Base-by-base conservation (phyloP, 495 filamentous ascomycete genomes). In the Lophiotrema nucula region DNA sequence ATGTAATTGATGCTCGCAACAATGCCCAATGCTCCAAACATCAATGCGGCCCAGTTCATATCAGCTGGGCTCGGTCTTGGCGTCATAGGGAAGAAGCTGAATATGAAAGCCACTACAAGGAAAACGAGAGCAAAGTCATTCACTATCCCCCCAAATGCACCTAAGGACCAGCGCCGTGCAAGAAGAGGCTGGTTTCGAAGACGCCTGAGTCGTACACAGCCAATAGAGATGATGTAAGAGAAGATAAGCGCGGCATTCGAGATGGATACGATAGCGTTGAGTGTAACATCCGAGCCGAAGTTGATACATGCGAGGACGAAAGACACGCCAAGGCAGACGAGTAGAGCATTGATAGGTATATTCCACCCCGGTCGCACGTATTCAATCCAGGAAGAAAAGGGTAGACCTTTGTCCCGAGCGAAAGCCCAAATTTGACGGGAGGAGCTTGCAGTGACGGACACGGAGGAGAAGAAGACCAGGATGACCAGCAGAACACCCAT, bases 241-340 rank as follows among this genome's bases (percentile, higher is more conserved):
- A 47, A 41, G 38, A 69, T 43, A 13, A 69, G 60, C 5, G 54
- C 50, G 25, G 47, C 47, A 12, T 45, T 54, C 2, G n/a, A 26
- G 2, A 69, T 58, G 66, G 81, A 79, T 28, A 77, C 67, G 27
- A 83, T 74, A 35, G 76, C 77, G 62, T 80, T 79, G 60, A 85
- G 75, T 5, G 80, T 81, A 8, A 75, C 72, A 2, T 71, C 52
- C 0, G 80, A 83, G 22, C 80, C 82, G 53, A 86, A 75, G 56
- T 81, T 82, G 68, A 86, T 83, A 24, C 83, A 67, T 0, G 81
- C 81, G 0, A 86, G 68, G 50, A 65, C 22, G 33, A 51, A 18
- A 4, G 45, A 42, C 23, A 63, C 48, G 56, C 28, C 51, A 27
- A 82, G 64, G 53, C 77, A 73, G 33, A 79, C 51, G 26, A 75